A percentile compares a stretch with the other conserved stretches of the same genome.
Evolutionary conservation across 345 rosid species (phyloP).

Genomic region (Acer saccharum): DNA sequence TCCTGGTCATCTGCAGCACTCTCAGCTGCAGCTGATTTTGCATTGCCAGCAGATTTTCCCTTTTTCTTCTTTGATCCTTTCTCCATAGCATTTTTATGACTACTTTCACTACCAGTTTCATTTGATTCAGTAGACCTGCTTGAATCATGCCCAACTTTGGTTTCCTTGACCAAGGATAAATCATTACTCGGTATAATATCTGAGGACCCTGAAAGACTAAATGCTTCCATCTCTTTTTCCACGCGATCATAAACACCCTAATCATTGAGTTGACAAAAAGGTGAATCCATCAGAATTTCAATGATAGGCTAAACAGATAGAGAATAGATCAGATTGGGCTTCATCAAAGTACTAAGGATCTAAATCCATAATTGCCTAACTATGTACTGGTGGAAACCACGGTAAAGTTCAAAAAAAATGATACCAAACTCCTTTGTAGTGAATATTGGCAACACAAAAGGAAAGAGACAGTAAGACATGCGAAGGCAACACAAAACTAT

Average conservation of each 20-base stretch:
- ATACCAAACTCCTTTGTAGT: not conserved
- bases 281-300: slow-evolving; percentile 27
- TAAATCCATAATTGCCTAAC: not conserved
- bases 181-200: slow-evolving; percentile 34
- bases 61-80: slow-evolving; percentile 82
- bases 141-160: slow-evolving; percentile 47
- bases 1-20: slow-evolving; percentile 62
- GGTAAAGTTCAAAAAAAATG: not conserved
- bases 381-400: not conserved
- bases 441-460: not conserved
- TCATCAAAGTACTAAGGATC: not conserved
- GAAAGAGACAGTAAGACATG: not conserved
- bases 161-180: slow-evolving; percentile 36
- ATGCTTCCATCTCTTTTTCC: slow-evolving; percentile 74
- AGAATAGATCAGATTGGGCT: not conserved
- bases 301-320: slow-evolving; percentile 12
- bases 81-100: slow-evolving; percentile 43
- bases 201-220: slow-evolving; percentile 53
- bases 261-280: slow-evolving; percentile 25
- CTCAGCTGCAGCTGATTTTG: slow-evolving; percentile 51
- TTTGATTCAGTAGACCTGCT: slow-evolving; percentile 45
- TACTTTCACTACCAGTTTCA: slow-evolving; percentile 55
- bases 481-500: too few species aligned
- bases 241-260: slow-evolving; percentile 74
- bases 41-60: slow-evolving; percentile 62